These are phyloP conservation scores for Paracoccidioides brasiliensis DNA, from an alignment of 2,329 filamentous ascomycete genomes.

Conservation along the genomic window DNA sequence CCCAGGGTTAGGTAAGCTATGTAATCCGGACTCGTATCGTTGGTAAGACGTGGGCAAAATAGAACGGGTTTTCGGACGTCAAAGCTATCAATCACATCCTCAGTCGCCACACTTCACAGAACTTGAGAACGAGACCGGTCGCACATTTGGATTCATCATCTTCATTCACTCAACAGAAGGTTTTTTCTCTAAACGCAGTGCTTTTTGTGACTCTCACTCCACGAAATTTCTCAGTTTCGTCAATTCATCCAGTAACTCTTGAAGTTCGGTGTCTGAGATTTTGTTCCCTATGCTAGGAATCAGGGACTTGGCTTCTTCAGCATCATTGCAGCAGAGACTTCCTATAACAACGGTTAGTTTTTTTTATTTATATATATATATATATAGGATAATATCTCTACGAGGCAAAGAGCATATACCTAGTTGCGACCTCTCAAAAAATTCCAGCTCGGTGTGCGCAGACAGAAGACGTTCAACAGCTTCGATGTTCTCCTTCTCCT, in stretches of 20 bases:
- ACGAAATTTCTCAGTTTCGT: constrained; percentile 54
- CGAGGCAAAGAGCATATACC: constrained; percentile 39
- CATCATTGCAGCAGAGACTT: constrained; percentile 79
- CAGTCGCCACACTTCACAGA: too few relatives aligned
- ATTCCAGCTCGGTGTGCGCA: constrained; percentile 61
- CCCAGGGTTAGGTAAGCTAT: too few relatives aligned
- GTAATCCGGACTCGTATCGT: too few relatives aligned
- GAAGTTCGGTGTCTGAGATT: constrained; percentile 76
- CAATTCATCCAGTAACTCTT: constrained; percentile 81
- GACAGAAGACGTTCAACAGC: constrained; percentile 81
- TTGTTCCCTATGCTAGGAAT: constrained; percentile 84
- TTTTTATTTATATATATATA: not conserved
- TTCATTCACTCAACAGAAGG: not conserved
- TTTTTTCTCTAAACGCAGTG: not conserved
- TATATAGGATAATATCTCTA: not conserved
- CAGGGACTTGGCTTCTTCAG: constrained; percentile 91
- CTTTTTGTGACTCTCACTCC: constrained; percentile 17
- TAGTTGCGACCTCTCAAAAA: constrained; percentile 87
- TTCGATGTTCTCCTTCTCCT: constrained; percentile 86
- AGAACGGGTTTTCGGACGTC: too few relatives aligned
- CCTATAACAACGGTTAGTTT: constrained; percentile 38
- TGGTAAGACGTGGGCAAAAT: too few relatives aligned
- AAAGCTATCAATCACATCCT: too few relatives aligned
- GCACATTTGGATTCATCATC: too few relatives aligned
- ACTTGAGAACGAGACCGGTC: too few relatives aligned